Evolutionary conservation across 208 protist genomes (phyloP).

Genomic region (Phytomonas sp.): DNA sequence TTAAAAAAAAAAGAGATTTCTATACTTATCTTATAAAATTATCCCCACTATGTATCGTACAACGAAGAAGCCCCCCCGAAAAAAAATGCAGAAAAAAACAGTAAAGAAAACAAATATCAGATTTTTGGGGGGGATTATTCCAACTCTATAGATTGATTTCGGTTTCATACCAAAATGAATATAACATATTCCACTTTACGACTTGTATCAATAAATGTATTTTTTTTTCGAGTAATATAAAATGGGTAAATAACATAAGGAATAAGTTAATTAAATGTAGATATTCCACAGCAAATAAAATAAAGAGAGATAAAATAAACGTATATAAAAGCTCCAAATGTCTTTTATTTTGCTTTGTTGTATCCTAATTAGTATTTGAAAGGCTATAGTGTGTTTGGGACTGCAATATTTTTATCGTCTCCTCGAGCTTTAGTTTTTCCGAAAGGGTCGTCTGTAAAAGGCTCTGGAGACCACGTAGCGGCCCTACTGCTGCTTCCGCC

Average conservation of each 20-base stretch:
- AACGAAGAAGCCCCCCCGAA: background rate
- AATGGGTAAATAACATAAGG: background rate
- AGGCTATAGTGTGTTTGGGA: background rate
- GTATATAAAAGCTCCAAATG: slow-evolving; percentile 6
- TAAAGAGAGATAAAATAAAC: slow-evolving; percentile 15
- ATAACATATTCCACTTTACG: background rate
- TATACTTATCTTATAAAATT: background rate
- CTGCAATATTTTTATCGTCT: slow-evolving; percentile 24
- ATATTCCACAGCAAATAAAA: slow-evolving; percentile 12
- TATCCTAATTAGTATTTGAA: background rate
- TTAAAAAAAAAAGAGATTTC: background rate
- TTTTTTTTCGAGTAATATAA: background rate
- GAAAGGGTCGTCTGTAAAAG: slow-evolving; percentile 54
- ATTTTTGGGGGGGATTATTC: background rate
- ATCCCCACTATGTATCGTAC: background rate
- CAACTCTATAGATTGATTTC: background rate
- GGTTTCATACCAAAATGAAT: background rate
- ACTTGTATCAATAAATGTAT: background rate
- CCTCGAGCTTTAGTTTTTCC: slow-evolving; percentile 49
- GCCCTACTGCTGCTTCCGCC: slow-evolving; percentile 18
- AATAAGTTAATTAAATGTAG: background rate
- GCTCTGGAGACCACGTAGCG: slow-evolving; percentile 41
- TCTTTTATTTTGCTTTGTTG: slow-evolving; percentile 4
- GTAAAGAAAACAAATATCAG: background rate
- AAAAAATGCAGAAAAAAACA: slow-evolving; percentile 8